A percentile compares a stretch with the other conserved stretches of the same genome.
phyloP scores from a whole-genome alignment of 192 early-diverging fungal species.

The Linnemannia schmuckeri region DNA sequence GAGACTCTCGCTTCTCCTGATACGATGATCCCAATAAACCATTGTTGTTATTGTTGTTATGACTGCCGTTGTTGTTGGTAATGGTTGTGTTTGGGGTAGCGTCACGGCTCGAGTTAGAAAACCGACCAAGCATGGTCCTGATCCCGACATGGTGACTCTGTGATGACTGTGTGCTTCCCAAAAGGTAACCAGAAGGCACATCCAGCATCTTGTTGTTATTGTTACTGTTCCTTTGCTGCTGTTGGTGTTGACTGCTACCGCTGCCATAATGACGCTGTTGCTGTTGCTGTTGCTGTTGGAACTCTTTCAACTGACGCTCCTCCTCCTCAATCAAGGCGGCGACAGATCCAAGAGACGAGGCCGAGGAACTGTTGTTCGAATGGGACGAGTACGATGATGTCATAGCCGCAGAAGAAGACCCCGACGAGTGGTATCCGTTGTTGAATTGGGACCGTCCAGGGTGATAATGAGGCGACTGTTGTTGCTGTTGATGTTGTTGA shows the following conservation, averaged over 20 bases:
- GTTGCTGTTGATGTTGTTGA: background rate
- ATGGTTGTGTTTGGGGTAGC: background rate
- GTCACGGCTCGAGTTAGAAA: constrained; percentile 29
- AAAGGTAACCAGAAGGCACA: constrained; percentile 14
- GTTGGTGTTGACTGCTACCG: background rate
- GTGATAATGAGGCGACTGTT: background rate
- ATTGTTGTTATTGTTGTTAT: background rate
- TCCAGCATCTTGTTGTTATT: constrained; percentile 18
- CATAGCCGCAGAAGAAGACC: constrained; percentile 36
- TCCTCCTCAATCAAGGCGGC: constrained; percentile 41
- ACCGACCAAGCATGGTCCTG: constrained; percentile 44
- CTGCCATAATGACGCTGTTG: background rate
- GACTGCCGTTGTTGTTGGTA: background rate
- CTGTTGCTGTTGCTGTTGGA: background rate
- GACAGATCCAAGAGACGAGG: constrained; percentile 36
- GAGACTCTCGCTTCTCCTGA: constrained; percentile 5
- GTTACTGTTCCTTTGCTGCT: background rate
- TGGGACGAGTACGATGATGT: constrained; percentile 32
- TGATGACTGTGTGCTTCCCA: constrained; percentile 6
- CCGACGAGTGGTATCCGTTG: constrained; percentile 42
- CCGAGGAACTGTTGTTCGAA: constrained; percentile 40
- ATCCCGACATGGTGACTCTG: constrained; percentile 42
- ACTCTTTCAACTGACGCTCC: constrained; percentile 26
- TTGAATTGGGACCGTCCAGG: constrained; percentile 11
- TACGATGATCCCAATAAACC: background rate